These are phyloP conservation scores for Sarocladiaceae sp. DNA, from an alignment of 2,329 filamentous ascomycete species.

Conservation along the genomic window DNA sequence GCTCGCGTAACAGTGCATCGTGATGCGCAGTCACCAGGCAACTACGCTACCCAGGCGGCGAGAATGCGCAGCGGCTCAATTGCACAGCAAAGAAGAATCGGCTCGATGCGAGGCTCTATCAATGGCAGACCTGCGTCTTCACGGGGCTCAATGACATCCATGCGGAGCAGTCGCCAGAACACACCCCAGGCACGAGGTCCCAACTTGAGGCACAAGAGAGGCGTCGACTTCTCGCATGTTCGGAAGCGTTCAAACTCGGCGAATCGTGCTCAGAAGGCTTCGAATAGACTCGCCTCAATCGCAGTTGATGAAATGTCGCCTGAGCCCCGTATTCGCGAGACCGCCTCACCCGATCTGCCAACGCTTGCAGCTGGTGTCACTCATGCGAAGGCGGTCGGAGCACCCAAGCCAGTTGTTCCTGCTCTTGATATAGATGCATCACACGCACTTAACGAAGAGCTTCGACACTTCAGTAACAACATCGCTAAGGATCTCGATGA, in stretches of 20 bases:
- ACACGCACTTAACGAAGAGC: constrained; percentile 62
- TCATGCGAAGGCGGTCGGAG: constrained; percentile 21
- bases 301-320: neutral
- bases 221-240: constrained; percentile 50
- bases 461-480: constrained; percentile 77
- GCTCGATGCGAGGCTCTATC: constrained; percentile 23
- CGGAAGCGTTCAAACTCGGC: constrained; percentile 34
- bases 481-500: constrained; percentile 89
- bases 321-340: constrained; percentile 13
- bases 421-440: constrained; percentile 24
- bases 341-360: constrained; percentile 25
- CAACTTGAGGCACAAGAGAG: constrained; percentile 44
- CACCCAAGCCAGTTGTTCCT: constrained; percentile 11
- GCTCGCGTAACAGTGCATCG: constrained; percentile 68
- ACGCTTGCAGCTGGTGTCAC: constrained; percentile 17
- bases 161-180: constrained; percentile 42
- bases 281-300: constrained; percentile 8
- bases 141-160: constrained; percentile 43
- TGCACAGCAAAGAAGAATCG: constrained; percentile 23
- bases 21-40: constrained; percentile 28
- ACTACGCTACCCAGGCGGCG: constrained; percentile 21
- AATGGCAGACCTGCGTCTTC: constrained; percentile 28
- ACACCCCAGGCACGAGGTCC: constrained; percentile 37
- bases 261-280: constrained; percentile 15
- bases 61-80: constrained; percentile 32